Evolutionary conservation across 495 filamentous ascomycete species (phyloP).

Genomic region (Lasiosphaeriaceae sp.): DNA sequence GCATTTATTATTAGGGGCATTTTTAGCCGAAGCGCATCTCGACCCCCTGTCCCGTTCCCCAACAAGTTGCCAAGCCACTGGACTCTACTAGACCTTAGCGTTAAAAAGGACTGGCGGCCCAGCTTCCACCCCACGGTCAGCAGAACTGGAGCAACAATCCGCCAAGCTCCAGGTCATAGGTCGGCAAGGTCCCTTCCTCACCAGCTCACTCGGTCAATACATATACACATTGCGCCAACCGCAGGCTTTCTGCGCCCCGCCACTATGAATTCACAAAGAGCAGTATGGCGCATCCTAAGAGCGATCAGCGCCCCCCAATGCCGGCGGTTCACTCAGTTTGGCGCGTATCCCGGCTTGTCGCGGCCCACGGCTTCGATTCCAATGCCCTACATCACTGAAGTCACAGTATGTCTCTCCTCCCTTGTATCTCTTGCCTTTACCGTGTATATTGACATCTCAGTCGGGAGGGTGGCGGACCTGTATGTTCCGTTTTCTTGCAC

Average conservation of each 20-base stretch:
- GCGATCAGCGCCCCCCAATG: constrained; percentile 23
- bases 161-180: too few relatives aligned
- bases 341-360: constrained; percentile 20
- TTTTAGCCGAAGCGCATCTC: background rate
- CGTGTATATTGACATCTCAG: constrained; percentile 51
- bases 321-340: constrained; percentile 38
- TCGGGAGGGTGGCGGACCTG: constrained; percentile 88
- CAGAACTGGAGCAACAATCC: too few relatives aligned
- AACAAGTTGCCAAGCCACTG: too few relatives aligned
- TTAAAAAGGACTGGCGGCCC: too few relatives aligned
- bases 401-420: constrained; percentile 61
- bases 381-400: constrained; percentile 73
- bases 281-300: constrained; percentile 29
- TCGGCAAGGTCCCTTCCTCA: too few relatives aligned
- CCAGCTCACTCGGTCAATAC: too few relatives aligned
- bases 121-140: too few relatives aligned
- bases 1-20: background rate
- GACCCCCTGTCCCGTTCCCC: too few relatives aligned
- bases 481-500: constrained; percentile 41
- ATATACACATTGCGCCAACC: background rate
- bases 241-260: background rate
- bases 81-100: too few relatives aligned
- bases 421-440: background rate
- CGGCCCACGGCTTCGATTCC: constrained; percentile 56
- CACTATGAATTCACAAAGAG: constrained; percentile 32